Percentiles rank a stretch among this genome's conserved stretches.
Evolutionary conservation across 768 basidiomycete genomes (phyloP).

Genomic region (Suillus spraguei): DNA sequence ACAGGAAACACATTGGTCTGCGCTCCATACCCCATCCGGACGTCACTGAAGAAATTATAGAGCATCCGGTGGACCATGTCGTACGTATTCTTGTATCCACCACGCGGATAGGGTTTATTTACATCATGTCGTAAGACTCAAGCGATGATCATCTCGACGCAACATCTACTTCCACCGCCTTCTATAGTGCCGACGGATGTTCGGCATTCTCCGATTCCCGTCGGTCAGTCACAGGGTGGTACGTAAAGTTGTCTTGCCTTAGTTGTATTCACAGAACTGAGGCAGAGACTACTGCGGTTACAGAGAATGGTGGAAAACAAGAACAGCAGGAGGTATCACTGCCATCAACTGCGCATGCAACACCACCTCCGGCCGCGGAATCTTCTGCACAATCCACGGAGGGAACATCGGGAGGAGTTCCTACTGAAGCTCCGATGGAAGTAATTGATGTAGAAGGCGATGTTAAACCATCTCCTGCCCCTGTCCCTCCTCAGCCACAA

Average conservation of each 20-base stretch:
- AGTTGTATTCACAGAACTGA: neutral
- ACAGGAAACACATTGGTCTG: constrained; percentile 62
- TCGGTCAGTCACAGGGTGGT: constrained; percentile 32
- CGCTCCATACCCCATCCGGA: constrained; percentile 53
- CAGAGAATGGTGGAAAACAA: constrained; percentile 31
- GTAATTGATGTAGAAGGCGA: constrained; percentile 54
- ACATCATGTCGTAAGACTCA: constrained; percentile 58
- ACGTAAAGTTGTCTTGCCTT: neutral
- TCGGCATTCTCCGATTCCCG: constrained; percentile 23
- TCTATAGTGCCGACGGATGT: constrained; percentile 29
- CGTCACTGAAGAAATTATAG: constrained; percentile 76
- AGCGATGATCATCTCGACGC: constrained; percentile 90
- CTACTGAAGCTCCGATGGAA: constrained; percentile 41
- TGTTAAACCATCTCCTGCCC: constrained; percentile 32
- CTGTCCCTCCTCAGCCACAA: constrained; percentile 28
- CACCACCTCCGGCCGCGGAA: constrained; percentile 28
- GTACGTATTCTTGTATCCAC: constrained; percentile 35
- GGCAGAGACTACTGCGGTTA: constrained; percentile 25
- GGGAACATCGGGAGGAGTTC: constrained; percentile 17
- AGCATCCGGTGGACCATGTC: constrained; percentile 53
- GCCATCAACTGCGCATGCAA: constrained; percentile 34
- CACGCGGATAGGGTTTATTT: constrained; percentile 4
- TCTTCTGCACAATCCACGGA: constrained; percentile 19
- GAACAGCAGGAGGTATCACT: constrained; percentile 38
- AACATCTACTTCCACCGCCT: constrained; percentile 62